Base-by-base conservation (phyloP, 495 filamentous ascomycete genomes). In the Neurospora sp. region DNA sequence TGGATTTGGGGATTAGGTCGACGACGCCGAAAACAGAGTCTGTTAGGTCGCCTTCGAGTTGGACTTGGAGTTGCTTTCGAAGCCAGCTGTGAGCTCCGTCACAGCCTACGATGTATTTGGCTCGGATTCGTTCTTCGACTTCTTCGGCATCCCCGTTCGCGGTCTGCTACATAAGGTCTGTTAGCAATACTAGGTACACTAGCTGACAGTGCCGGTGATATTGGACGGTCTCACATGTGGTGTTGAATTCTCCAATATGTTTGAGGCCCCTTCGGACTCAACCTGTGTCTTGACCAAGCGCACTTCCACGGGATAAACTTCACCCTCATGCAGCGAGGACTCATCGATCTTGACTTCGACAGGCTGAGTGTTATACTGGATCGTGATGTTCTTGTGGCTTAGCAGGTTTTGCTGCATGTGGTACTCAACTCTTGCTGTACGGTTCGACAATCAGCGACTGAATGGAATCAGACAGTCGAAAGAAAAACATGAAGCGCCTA, bases 81-180 rank as follows among this genome's bases (percentile, higher is more conserved):
- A 89, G 87, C 81, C 86, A 88, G 12, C 87, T 88, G 73, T 88
- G 89, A 3, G 90, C 90, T 0, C 90, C 90, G 78, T 93, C 91
- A 39, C 87, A 89, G 3, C 90, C 91, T 4, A 92, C 84, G 71
- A 93, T 80, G 75, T 91, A 93, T 74, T 89, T 91, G 6, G 89
- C 86, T 39, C 77, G 83, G 8, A 91, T 79, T 4, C 18, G 18
- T 45, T 79, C 80, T 38, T 79, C 74, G 73, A 39, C 14, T 0
- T 65, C 53, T 18, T 65, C 27, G 5, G 14, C 39, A 83, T 70
- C 88, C 80, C 6, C 74, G 39, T 76, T 76, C 18, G 80, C 78
- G 39, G 82, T 80, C 35, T 72, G 59, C 69, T 65, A 27, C 22
- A 27, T 27, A 39, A 65, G 20, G 20, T 0, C 40, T 39, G 73